A percentile compares a stretch with the other conserved stretches of the same genome.
phyloP scores from a whole-genome alignment of 2,329 filamentous ascomycete species.

The Cercospora sojina region DNA sequence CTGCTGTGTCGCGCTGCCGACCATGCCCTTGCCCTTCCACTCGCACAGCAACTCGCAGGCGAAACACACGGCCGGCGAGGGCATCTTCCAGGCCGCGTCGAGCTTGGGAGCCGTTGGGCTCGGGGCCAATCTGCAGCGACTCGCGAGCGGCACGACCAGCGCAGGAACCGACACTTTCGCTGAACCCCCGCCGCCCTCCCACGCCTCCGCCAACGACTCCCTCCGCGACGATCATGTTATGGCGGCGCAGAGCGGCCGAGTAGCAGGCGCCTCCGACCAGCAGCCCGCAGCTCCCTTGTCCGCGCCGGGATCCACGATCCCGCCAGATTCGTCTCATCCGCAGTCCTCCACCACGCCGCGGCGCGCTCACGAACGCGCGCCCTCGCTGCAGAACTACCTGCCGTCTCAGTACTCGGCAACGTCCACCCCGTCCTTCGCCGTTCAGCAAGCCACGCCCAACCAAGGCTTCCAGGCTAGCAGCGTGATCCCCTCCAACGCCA shows the following conservation, averaged over 20 bases:
- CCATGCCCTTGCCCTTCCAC: conserved; percentile 8
- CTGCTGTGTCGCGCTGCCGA: background rate
- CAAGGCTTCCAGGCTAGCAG: conserved; percentile 30
- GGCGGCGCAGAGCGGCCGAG: conserved; percentile 7
- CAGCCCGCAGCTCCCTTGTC: conserved; percentile 19
- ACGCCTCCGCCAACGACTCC: background rate
- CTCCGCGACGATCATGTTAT: conserved; percentile 7
- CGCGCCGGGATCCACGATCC: conserved; percentile 25
- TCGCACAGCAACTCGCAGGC: background rate
- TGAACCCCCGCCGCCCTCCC: conserved; percentile 23
- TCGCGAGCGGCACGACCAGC: conserved; percentile 41
- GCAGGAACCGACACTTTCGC: conserved; percentile 49
- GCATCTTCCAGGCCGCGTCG: conserved; percentile 2
- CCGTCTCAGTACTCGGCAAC: conserved; percentile 48
- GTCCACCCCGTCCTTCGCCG: conserved; percentile 49
- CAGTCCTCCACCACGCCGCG: conserved; percentile 46
- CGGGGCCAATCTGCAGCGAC: conserved; percentile 12
- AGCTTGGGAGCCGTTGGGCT: conserved; percentile 1
- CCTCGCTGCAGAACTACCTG: conserved; percentile 40
- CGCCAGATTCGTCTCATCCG: conserved; percentile 45
- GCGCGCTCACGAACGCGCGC: conserved; percentile 52
- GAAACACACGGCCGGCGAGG: conserved; percentile 7
- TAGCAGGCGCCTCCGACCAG: conserved; percentile 39
- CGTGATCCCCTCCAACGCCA: conserved; percentile 31
- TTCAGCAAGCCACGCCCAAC: conserved; percentile 52